Evolutionary conservation across 2,329 filamentous ascomycete genomes (phyloP), one percentile per base, ranked within the genome.

Genomic region (Diatrype stigma): DNA sequence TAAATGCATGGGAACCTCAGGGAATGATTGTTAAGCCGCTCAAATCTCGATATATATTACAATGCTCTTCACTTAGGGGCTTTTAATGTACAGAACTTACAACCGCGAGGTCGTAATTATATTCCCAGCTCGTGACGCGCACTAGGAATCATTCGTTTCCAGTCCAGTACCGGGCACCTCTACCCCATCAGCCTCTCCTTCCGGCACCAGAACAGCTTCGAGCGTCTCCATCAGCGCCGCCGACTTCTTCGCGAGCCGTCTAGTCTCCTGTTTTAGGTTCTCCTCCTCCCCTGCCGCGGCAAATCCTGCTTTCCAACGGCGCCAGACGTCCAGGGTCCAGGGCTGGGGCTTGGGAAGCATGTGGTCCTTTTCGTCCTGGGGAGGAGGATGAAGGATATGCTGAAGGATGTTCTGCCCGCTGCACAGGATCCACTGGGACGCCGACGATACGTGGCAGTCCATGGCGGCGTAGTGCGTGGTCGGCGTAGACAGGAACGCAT

Each of bases 401-500:
- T 10, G 34, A 2, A 42, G 17, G n/a, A 50, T 46, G 17, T 14
- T 40, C 42, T 47, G 48, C 11, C 48, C 48, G 26, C 30, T 42
- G 44, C 26, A 42, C 35, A 47, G 21, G 19, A 50, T 47, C 48
- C 48, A 47, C 48, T 42, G 48, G 7, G 48, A 28, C 3, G 48
- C 44, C 30, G 42, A 28, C 23, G 42, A 46, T 40, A 47, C 34
- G 35, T 47, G 48, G 26, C 48, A 47, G 28, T 50, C 48, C 22
- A 47, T 28, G 21, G 44, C 34, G 8, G 26, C 11, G 32, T 50
- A 50, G 12, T 50, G 16, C 17, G 48, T 50, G 19, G 34, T 1
- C 4, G 48, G 48, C 26, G 48, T 42, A 30, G 48, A 50, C 42
- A 38, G 16, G 17, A 50, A 50, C 19, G 44, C 48, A 19, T 50